Base-by-base conservation (phyloP, 2,329 filamentous ascomycete species). In the Colletotrichum sp. region DNA sequence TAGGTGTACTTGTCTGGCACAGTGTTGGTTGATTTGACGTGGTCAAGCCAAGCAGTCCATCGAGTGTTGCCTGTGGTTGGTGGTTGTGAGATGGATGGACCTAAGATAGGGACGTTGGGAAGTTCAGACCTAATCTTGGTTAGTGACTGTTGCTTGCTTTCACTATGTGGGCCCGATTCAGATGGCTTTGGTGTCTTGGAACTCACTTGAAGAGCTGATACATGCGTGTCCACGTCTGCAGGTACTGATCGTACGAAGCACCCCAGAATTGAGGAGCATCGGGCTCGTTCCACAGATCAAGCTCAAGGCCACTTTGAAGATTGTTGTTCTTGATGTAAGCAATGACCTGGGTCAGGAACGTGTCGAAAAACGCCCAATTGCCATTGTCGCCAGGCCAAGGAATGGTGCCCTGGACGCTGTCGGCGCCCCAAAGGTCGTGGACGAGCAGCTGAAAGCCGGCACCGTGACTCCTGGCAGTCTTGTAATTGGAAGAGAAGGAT, bases 261-360 rank as follows among this genome's bases (percentile, higher is more conserved):
- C 68, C 67, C 75, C 75, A 76, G 38, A 76, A 76, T 15, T 21
- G 38, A 16, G 34, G 34, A 10, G 66, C 62, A 52, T 76, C 71
- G 21, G 75, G 75, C 55, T 76, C 75, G 24, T 76, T 76, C 75
- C 75, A 76, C 16, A 76, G 70, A 52, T 76, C 75, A 30, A 76
- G 70, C 16, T 58, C 68, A 7, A 76, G 66, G 4, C 66, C 75
- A 15, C 43, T 56, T 30, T 30, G 38, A 12, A 72, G 58, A 28
- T 21, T 52, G 43, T 21, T 52, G 10, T 6, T 52, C n/a, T 52
- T 52, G 43, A 52, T 52, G n/a, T 8, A 13, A 0, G 43, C 43
- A 52, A 52, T 52, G 0, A 52, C 43, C 12, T 52, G 43, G 12
- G 43, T 52, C 3, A 74, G 71, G 55, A 74, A 76, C 13, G 48